Conservation (phyloP, 345 rosid genomes). For the Triadica sebifera region DNA sequence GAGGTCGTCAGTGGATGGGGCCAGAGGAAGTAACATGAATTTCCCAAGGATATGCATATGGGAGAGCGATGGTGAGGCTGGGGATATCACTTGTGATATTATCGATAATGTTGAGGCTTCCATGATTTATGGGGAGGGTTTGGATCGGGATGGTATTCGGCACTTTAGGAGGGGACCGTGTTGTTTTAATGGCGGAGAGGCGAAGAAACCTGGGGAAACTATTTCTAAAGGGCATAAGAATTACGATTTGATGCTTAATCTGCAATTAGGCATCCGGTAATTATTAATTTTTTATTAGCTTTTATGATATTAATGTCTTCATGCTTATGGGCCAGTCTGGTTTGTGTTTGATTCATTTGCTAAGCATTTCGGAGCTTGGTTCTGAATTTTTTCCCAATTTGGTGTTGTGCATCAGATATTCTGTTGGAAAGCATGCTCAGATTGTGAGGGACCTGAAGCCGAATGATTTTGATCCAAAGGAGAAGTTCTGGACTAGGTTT, state of each 20-base stretch:
- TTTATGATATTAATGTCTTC: too few relatives aligned
- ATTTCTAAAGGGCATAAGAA: constrained; percentile 96
- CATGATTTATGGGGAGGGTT: constrained; percentile 56
- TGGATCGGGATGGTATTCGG: constrained; percentile 52
- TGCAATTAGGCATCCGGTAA: constrained; percentile 94
- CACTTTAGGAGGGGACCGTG: constrained; percentile 74
- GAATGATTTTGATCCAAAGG: constrained; percentile 85
- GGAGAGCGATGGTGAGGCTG: constrained; percentile 98
- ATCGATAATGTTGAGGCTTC: constrained; percentile 78
- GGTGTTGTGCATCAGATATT: constrained; percentile 40
- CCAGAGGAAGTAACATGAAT: constrained; percentile 57
- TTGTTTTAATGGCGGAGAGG: constrained; percentile 62
- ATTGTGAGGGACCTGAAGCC: constrained; percentile 50
- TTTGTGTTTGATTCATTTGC: too few relatives aligned
- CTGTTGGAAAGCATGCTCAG: constrained; percentile 83
- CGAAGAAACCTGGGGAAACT: constrained; percentile 86
- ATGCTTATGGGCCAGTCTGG: too few relatives aligned
- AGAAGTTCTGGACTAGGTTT: constrained; percentile 97
- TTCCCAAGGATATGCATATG: constrained; percentile 96
- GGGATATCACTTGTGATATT: constrained; percentile 92
- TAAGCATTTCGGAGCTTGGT: background rate
- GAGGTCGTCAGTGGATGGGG: constrained; percentile 80
- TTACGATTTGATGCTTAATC: constrained; percentile 91
- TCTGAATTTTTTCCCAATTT: constrained; percentile 9
- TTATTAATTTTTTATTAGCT: background rate